Base-by-base conservation (phyloP, 495 filamentous ascomycete species). In the Aspergillus biplanus region DNA sequence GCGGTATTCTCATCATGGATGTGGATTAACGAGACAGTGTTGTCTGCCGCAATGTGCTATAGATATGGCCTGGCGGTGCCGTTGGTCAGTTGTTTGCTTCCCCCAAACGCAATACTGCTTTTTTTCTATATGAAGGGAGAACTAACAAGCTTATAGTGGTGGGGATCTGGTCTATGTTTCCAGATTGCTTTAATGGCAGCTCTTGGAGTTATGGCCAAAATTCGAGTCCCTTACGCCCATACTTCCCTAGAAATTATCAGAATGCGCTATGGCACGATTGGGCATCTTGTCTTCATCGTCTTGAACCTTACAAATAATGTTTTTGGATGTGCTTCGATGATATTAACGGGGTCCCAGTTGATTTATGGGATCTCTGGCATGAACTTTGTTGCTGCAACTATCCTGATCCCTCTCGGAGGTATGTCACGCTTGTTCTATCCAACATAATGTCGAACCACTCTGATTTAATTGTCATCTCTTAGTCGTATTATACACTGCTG, bases 171-270 rank as follows among this genome's bases (percentile, higher is more conserved):
- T 47, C 69, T 75, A 9, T 78, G 71, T 48, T 77, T 78, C 57
- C 74, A 78, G 60, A 76, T 79, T 53, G 74, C 74, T 32, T 59
- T 79, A 44, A 78, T 79, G 75, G 71, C 77, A 7, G 73, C 67
- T 12, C 65, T 79, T 4, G 77, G 73, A 11, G 73, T 78, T 2
- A 71, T 75, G 70, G 74, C 74, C 42, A 79, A 79, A 64, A 71
- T 77, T 56, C 68, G 79, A 67, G 84, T 83, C 5, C 83, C 83
- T 6, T 85, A 85, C 65, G 83, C 82, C 0, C 83, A 85, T 65
- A 86, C 84, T 0, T 85, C 80, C 27, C 70, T 85, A 5, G 83
- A 86, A 65, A 80, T 83, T 44, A 80, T 85, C 52, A 76, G 78
- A 18, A 79, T 81, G 68, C 76, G 84, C 58, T 85, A 86, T 69